Conservation (phyloP, 1,284 basidiomycete species). For the Ustanciosporium gigantosporum region DNA sequence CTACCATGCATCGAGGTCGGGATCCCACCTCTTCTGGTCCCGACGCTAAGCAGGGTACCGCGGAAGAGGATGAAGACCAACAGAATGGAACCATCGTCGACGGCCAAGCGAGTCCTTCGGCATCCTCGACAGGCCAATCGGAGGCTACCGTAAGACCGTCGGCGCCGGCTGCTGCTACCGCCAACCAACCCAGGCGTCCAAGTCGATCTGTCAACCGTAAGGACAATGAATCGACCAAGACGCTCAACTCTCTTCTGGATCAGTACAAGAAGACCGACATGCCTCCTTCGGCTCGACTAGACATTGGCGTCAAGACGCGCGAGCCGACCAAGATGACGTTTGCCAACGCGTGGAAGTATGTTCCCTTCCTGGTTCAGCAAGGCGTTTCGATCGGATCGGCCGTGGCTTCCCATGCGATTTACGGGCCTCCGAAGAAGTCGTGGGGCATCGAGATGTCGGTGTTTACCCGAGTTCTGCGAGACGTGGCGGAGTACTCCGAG, state of each 20-base stretch:
- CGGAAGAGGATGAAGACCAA: no score
- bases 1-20: constrained; percentile 28
- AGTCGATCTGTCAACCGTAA: constrained; percentile 18
- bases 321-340: constrained; percentile 46
- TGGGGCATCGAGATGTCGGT: constrained; percentile 76
- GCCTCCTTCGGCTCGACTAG: constrained; percentile 51
- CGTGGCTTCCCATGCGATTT: constrained; percentile 57
- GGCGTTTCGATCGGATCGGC: constrained; percentile 57
- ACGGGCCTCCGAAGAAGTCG: constrained; percentile 77
- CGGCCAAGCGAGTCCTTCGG: constrained; percentile 22
- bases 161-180: constrained; percentile 13
- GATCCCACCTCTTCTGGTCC: constrained; percentile 10
- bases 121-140: constrained; percentile 29
- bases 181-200: constrained; percentile 20
- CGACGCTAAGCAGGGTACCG: neutral
- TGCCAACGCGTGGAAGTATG: constrained; percentile 52
- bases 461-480: constrained; percentile 77
- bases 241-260: constrained; percentile 52
- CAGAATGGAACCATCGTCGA: constrained; percentile 2
- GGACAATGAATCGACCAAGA: constrained; percentile 37
- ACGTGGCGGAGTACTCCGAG: constrained; percentile 78
- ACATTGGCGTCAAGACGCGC: constrained; percentile 38
- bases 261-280: constrained; percentile 50
- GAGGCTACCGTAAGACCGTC: constrained; percentile 32
- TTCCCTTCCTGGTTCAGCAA: constrained; percentile 57